These are phyloP conservation scores for Styphnolobium japonicum DNA, from an alignment of 306 rosid genomes.

Conservation along the genomic window DNA sequence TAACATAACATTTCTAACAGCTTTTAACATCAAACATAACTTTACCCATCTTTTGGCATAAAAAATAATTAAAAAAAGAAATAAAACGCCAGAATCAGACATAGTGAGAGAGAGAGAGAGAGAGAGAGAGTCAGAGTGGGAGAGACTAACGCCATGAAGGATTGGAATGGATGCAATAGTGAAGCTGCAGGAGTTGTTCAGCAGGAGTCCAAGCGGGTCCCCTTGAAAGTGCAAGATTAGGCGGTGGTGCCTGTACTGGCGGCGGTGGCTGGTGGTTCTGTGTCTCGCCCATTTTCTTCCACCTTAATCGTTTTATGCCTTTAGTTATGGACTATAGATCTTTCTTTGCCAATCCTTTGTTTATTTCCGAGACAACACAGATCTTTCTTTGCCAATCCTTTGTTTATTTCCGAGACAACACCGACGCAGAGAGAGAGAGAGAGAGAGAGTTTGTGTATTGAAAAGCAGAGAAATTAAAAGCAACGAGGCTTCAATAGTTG, in stretches of 20 bases:
- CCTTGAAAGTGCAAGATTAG: slow-evolving; percentile 51
- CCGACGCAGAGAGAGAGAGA: neutral
- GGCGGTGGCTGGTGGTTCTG: slow-evolving; percentile 54
- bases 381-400: neutral
- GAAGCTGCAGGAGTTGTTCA: slow-evolving; percentile 79
- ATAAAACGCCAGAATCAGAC: neutral
- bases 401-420: neutral
- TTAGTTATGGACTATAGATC: neutral
- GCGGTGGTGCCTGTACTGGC: slow-evolving; percentile 33
- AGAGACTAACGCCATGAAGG: slow-evolving; percentile 94
- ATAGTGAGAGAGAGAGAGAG: neutral
- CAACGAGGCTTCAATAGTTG: neutral
- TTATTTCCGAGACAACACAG: no score
- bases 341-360: no score
- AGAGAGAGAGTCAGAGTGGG: slow-evolving; percentile 3
- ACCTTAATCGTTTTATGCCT: neutral
- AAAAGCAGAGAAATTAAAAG: neutral
- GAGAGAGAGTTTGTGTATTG: neutral
- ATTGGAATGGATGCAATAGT: slow-evolving; percentile 94
- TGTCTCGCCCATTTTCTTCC: slow-evolving; percentile 63
- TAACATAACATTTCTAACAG: slow-evolving; percentile 9
- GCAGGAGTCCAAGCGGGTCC: slow-evolving; percentile 82
- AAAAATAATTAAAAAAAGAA: neutral
- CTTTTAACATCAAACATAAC: slow-evolving; percentile 9
- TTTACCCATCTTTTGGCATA: slow-evolving; percentile 20